Conservation (phyloP, 2,329 filamentous ascomycete species). For the Westerdykella sp. region DNA sequence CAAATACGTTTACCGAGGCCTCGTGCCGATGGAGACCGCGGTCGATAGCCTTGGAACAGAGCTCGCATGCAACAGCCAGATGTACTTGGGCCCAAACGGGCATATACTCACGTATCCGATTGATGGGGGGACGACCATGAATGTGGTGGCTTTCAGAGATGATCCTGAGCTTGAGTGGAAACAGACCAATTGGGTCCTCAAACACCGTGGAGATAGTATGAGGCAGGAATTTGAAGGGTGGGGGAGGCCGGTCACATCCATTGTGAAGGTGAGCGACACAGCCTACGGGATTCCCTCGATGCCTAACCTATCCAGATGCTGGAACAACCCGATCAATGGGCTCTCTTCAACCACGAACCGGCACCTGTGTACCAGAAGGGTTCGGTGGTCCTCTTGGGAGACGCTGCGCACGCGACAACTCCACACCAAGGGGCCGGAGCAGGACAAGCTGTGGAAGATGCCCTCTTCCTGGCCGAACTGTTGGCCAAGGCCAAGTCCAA, state of each 20-base stretch:
- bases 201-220: conserved; percentile 1
- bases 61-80: conserved; percentile 47
- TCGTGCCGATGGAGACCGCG: conserved; percentile 56
- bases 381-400: conserved; percentile 47
- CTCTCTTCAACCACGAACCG: conserved; percentile 50
- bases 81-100: conserved; percentile 54
- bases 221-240: conserved; percentile 7
- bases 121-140: conserved; percentile 52
- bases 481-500: conserved; percentile 21
- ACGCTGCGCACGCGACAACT: conserved; percentile 52
- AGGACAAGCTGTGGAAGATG: conserved; percentile 53
- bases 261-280: conserved; percentile 1
- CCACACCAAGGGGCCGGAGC: conserved; percentile 54
- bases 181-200: conserved; percentile 8
- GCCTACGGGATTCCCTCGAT: conserved; percentile 11
- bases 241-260: neutral
- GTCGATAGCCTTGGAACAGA: conserved; percentile 46
- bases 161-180: conserved; percentile 9
- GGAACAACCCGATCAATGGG: conserved; percentile 46
- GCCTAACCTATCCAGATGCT: conserved; percentile 15
- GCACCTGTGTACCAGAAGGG: conserved; percentile 42
- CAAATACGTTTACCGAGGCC: conserved; percentile 57
- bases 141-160: conserved; percentile 35
- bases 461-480: conserved; percentile 22
- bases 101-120: conserved; percentile 61